These are phyloP conservation scores for Mortierella claussenii DNA, from an alignment of 192 early-diverging fungal genomes.

Conservation along the genomic window DNA sequence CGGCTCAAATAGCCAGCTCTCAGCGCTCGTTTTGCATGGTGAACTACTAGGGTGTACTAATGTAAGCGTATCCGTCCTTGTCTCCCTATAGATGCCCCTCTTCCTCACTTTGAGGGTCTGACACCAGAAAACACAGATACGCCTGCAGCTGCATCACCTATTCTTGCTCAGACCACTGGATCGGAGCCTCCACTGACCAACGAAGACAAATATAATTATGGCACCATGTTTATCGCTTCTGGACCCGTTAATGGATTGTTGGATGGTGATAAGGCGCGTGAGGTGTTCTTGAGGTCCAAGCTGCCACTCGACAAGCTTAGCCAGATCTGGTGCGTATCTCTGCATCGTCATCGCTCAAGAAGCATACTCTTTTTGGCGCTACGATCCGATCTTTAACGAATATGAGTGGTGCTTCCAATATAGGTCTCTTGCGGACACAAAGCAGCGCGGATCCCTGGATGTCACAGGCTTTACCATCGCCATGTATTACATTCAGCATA, in stretches of 20 bases:
- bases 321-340: conserved; percentile 76
- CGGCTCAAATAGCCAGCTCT: too few species aligned
- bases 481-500: conserved; percentile 87
- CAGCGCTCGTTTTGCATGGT: too few species aligned
- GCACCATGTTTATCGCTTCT: conserved; percentile 37
- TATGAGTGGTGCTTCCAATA: too few species aligned
- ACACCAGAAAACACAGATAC: conserved; percentile 27
- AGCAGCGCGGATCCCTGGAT: conserved; percentile 73
- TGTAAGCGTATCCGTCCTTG: too few species aligned
- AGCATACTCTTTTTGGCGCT: too few species aligned
- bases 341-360: too few species aligned
- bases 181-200: conserved; percentile 36
- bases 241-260: conserved; percentile 53
- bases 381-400: too few species aligned
- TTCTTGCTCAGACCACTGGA: conserved; percentile 21
- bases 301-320: conserved; percentile 79
- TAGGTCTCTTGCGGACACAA: conserved; percentile 83
- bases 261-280: conserved; percentile 76
- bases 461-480: conserved; percentile 89
- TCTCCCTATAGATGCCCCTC: conserved; percentile 46
- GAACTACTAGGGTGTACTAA: too few species aligned
- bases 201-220: conserved; percentile 49
- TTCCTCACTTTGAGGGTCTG: conserved; percentile 72
- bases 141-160: conserved; percentile 5
- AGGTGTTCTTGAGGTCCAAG: conserved; percentile 84